Evolutionary conservation across 805 yeast species (phyloP), one percentile per base, ranked within the genome.

Genomic region (Teunomyces gatunensis): DNA sequence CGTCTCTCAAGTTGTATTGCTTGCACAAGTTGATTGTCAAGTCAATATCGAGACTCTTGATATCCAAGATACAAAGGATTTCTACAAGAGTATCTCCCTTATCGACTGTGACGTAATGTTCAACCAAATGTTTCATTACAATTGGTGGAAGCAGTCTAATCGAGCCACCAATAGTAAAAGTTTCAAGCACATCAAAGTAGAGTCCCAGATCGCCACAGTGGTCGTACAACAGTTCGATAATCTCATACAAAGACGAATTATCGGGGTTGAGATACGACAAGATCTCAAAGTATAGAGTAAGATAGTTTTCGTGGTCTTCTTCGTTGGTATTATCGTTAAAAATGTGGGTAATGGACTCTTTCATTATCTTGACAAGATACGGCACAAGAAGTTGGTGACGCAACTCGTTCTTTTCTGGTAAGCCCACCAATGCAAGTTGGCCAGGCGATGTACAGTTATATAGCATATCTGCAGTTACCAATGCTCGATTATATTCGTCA

Each of bases 11-110:
- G 6, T 77, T 67, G 54, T 83, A 69, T 50, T 74, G 59, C 34
- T 71, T 69, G 60, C 96, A 85, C 13, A 87, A 65, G 10, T 72
- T 73, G 11, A 89, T 73, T 0, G 96, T 83, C 18, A 84, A 68
- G 64, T 92, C 96, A 32, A 92, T 78, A 59, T 92, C 96, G 44
- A 94, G 73, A 10, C 82, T 77, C 5, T 71, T 55, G 6, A 87
- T 73, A 56, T 90, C 91, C 21, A 92, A 60, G 1, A 80, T 67
- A 54, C 96, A 86, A 9, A 91, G 71, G 28, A 88, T 59, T 48
- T 84, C 84, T 39, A 89, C 90, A 15, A 92, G 69, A 0, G 66
- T 55, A 2, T 75, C 79, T 3, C 80, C 75, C 41, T 73, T 66
- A 5, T 67, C 71, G 4, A 55, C 52, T 0, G 62, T 47, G 1